Percentiles rank a stretch among this genome's conserved stretches.
Conservation (phyloP, 306 rosid species). For the Casuarina cunninghamiana region DNA sequence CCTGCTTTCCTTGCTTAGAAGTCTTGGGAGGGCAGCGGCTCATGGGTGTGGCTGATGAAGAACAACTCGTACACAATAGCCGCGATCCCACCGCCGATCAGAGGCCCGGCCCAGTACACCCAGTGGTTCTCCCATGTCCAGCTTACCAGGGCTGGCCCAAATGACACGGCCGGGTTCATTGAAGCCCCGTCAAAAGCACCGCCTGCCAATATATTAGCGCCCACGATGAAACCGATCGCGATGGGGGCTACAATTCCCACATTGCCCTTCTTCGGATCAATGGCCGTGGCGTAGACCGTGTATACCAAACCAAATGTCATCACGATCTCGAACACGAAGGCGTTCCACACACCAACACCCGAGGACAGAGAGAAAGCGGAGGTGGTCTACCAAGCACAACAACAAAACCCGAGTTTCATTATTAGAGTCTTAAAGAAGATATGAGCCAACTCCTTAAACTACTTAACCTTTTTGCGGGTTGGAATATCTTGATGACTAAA, state of each 20-base stretch:
- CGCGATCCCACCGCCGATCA: constrained; percentile 75
- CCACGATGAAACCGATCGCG: constrained; percentile 93
- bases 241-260: constrained; percentile 79
- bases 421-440: too few relatives aligned
- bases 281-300: constrained; percentile 87
- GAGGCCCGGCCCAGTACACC: constrained; percentile 94
- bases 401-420: neutral
- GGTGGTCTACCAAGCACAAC: constrained; percentile 41
- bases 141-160: constrained; percentile 81
- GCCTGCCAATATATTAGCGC: constrained; percentile 79
- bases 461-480: too few relatives aligned
- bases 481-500: too few relatives aligned
- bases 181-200: constrained; percentile 89
- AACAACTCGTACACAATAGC: constrained; percentile 58
- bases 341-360: constrained; percentile 73
- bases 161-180: constrained; percentile 92
- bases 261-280: constrained; percentile 78
- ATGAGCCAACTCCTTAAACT: too few relatives aligned
- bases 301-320: constrained; percentile 89
- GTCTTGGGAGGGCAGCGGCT: constrained; percentile 57
- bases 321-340: constrained; percentile 78
- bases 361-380: constrained; percentile 54
- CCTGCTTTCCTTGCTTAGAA: constrained; percentile 24
- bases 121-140: constrained; percentile 81
- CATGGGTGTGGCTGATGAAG: constrained; percentile 67